Evolutionary conservation across 345 rosid species (phyloP), one percentile per base, ranked within the genome.

Genomic region (Acer campestre): DNA sequence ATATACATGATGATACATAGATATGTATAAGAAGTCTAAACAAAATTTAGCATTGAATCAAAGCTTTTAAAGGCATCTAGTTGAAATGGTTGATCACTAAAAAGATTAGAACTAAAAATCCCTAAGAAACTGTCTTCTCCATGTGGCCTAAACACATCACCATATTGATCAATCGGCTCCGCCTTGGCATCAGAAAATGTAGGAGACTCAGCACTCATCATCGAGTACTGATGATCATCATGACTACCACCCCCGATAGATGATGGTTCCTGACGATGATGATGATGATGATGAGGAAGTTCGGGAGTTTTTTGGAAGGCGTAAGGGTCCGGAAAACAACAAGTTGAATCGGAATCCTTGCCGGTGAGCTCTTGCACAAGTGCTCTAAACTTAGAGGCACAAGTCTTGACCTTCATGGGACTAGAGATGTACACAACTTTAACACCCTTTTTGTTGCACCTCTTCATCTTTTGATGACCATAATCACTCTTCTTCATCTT

Each of bases 311-410:
- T 29, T 6, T 76, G 14, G 38, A 20, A 22, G 46, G 46, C 46
- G 46, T 42, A 42, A 42, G 10, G 46, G 65, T 84, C 82, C 82
- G 84, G 77, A 46, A 80, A 51, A 11, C 82, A 51, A 1, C 6
- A 14, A 12, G 86, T 85, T 27, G 86, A 78, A 46, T 94, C 94
- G 18, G 97, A 93, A 79, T 94, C 90, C 75, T 91, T 90, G 0
- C 98, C 97, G 13, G 98, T 94, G 72, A 94, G 98, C 66, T 92
- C 91, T 79, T 94, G 97, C 6, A 94, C 98, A 27, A 90, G 81
- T 75, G 91, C 95, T 79, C 98, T 87, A 22, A 94, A 94, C 67
- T 89, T 78, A 0, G 98, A 86, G 3, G 97, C 95, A 65, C 90
- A 86, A 11, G 92, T 89, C 63, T 83, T 44, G n/a, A 94, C 88